These are phyloP conservation scores for Mycena alexandri DNA, from an alignment of 768 basidiomycete genomes.

Conservation along the genomic window DNA sequence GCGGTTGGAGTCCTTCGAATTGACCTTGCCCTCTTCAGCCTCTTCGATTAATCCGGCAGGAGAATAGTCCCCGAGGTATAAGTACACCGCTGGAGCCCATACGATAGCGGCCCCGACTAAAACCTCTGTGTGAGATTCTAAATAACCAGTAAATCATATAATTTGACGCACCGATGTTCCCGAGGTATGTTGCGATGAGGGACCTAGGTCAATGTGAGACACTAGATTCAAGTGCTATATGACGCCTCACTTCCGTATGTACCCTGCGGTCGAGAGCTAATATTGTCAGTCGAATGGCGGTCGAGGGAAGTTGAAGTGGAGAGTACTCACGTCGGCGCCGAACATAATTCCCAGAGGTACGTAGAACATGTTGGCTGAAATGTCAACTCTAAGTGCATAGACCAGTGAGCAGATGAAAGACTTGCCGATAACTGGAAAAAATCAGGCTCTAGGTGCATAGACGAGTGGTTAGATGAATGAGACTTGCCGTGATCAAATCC, in stretches of 20 bases:
- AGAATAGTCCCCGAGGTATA: constrained; percentile 68
- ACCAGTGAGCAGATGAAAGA: too few relatives aligned
- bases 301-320: background rate
- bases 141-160: too few relatives aligned
- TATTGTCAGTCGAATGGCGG: constrained; percentile 14
- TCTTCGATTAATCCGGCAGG: constrained; percentile 49
- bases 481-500: constrained; percentile 75
- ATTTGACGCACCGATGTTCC: constrained; percentile 57
- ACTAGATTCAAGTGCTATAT: background rate
- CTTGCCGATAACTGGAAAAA: too few relatives aligned
- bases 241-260: constrained; percentile 72
- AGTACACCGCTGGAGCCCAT: constrained; percentile 72
- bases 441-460: too few relatives aligned
- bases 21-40: constrained; percentile 48
- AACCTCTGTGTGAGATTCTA: too few relatives aligned
- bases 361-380: constrained; percentile 88
- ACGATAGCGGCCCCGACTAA: constrained; percentile 71
- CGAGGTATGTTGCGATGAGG: constrained; percentile 72
- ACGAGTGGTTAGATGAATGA: too few relatives aligned
- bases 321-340: constrained; percentile 66
- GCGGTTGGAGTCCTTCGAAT: background rate
- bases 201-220: constrained; percentile 52
- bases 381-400: too few relatives aligned
- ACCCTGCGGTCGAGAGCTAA: constrained; percentile 65
- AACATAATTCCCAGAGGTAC: constrained; percentile 79